Evolutionary conservation across 192 early-diverging fungal species (phyloP).

Genomic region (Gryganskiella cystojenkinii): DNA sequence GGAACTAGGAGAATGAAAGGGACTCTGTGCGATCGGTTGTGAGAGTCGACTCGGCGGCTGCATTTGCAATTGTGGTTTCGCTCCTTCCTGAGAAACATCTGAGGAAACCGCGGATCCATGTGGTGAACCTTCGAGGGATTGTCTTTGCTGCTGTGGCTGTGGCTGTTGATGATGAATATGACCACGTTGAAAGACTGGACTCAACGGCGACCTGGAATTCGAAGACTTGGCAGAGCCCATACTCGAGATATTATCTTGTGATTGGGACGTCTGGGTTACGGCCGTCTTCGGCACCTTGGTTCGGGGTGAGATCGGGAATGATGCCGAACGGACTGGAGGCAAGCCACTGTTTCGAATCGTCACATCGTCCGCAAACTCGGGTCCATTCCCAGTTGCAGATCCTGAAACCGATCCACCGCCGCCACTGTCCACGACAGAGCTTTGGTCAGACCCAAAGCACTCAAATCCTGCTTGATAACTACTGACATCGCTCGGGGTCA

Average conservation of each 20-base stretch:
- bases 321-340: too few relatives aligned
- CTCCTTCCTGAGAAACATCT: neutral
- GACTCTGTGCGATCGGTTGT: constrained; percentile 5
- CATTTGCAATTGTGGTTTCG: neutral
- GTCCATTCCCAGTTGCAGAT: too few relatives aligned
- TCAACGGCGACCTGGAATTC: too few relatives aligned
- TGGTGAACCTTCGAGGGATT: neutral
- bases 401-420: neutral
- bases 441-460: neutral
- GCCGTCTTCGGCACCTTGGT: too few relatives aligned
- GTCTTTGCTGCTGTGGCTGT: neutral
- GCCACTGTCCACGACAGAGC: neutral
- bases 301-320: too few relatives aligned
- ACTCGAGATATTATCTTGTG: too few relatives aligned
- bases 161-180: neutral
- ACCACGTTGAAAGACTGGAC: too few relatives aligned
- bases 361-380: too few relatives aligned
- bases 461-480: constrained; percentile 20
- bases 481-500: constrained; percentile 29
- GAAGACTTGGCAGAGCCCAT: too few relatives aligned
- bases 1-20: constrained; percentile 29
- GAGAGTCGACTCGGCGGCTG: constrained; percentile 5
- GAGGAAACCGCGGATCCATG: too few relatives aligned
- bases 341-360: too few relatives aligned
- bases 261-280: too few relatives aligned